phyloP scores from a whole-genome alignment of 257 asterid species.

The Solanum peruvianum region DNA sequence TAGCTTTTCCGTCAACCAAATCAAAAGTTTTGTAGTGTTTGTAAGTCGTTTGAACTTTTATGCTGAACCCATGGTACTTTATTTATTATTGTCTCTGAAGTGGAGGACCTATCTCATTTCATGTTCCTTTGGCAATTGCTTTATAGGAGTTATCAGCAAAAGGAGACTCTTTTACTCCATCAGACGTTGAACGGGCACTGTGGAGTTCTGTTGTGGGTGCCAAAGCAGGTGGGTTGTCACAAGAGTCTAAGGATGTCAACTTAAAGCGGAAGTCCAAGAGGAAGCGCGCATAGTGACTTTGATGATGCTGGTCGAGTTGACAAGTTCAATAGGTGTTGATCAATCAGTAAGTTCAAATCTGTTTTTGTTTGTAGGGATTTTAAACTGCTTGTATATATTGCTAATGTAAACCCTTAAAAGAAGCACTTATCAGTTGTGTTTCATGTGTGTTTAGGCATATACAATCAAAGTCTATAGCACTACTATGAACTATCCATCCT shows the following conservation, averaged over 20 bases:
- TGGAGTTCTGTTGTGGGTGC: conserved; percentile 47
- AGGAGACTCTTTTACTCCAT: conserved; percentile 43
- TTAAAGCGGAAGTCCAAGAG: conserved; percentile 19
- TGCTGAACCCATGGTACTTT: background rate
- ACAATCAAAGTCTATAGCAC: background rate
- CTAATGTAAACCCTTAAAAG: background rate
- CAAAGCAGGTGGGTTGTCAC: conserved; percentile 14
- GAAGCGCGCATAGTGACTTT: conserved; percentile 38
- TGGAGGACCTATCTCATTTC: background rate
- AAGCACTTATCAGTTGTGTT: background rate
- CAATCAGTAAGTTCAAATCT: background rate
- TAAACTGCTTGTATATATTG: background rate
- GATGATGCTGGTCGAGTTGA: background rate
- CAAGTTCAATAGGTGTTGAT: background rate
- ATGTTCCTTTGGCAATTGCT: background rate
- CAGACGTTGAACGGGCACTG: conserved; percentile 81
- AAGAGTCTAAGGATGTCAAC: conserved; percentile 10
- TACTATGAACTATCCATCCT: background rate
- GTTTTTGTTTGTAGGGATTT: background rate
- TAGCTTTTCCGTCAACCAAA: background rate
- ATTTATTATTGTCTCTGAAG: background rate
- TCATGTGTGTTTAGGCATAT: background rate
- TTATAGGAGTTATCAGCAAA: conserved; percentile 42
- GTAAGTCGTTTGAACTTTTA: background rate
- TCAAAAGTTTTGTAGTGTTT: background rate